Conservation (phyloP, 1,284 basidiomycete genomes). For the Gastroboletus turbinatus region DNA sequence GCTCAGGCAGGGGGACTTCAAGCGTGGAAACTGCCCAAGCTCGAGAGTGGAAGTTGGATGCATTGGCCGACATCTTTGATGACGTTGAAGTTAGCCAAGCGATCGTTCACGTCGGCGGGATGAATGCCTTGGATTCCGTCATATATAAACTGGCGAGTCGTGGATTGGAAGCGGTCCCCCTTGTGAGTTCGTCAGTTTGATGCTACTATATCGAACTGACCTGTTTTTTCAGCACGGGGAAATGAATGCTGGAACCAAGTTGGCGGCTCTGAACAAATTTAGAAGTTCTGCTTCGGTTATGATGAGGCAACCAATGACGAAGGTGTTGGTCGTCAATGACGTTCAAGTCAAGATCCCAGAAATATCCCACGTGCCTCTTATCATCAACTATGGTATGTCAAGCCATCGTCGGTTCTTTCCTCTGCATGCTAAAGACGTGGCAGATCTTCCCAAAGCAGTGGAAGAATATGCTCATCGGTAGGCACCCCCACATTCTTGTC, state of each 20-base stretch:
- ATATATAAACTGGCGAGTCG: constrained; percentile 86
- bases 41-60: constrained; percentile 96
- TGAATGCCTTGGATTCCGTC: constrained; percentile 81
- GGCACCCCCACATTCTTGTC: constrained; percentile 18
- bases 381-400: constrained; percentile 84
- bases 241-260: constrained; percentile 79
- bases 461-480: constrained; percentile 94
- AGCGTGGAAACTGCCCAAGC: constrained; percentile 86
- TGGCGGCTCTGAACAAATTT: constrained; percentile 82
- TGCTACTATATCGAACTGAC: constrained; percentile 1
- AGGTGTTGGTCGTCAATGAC: constrained; percentile 89
- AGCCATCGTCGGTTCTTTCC: background rate
- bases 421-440: constrained; percentile 10
- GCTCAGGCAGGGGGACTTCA: constrained; percentile 77
- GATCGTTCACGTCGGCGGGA: constrained; percentile 87
- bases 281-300: constrained; percentile 54
- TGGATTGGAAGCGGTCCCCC: constrained; percentile 75
- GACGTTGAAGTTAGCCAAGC: constrained; percentile 85
- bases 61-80: constrained; percentile 89
- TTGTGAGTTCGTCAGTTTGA: constrained; percentile 19
- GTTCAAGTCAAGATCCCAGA: constrained; percentile 88
- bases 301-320: constrained; percentile 61
- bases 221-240: constrained; percentile 65
- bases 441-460: constrained; percentile 91
- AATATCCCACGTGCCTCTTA: constrained; percentile 84